phyloP scores from a whole-genome alignment of 176 grass and related monocot genomes.

The Triticum aestivum region IWGSC_CS_RefSeq_v2.1 NC_057802.1:507680014-507680513 shows the following conservation, averaged over 20 bases:
- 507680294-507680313: background rate
- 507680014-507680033: background rate
- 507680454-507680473: slow-evolving; percentile 71
- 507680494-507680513: slow-evolving; percentile 98
- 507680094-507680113: slow-evolving; percentile 5
- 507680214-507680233: background rate
- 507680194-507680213: background rate
- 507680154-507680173: background rate
- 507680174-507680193: background rate
- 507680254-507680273: background rate
- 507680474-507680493: slow-evolving; percentile 94
- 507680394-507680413: slow-evolving; percentile 73
- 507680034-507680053: background rate
- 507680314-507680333: background rate
- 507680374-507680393: background rate
- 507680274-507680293: background rate
- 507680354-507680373: background rate
- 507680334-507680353: background rate
- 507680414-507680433: slow-evolving; percentile 78
- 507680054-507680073: background rate
- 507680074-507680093: background rate
- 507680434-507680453: slow-evolving; percentile 61
- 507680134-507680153: slow-evolving; percentile 14
- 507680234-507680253: background rate
- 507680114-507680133: background rate